Percentiles rank a stretch among this genome's conserved stretches.
Conservation (phyloP, 1,284 basidiomycete species). For the Lentinula novae-zelandiae region DNA sequence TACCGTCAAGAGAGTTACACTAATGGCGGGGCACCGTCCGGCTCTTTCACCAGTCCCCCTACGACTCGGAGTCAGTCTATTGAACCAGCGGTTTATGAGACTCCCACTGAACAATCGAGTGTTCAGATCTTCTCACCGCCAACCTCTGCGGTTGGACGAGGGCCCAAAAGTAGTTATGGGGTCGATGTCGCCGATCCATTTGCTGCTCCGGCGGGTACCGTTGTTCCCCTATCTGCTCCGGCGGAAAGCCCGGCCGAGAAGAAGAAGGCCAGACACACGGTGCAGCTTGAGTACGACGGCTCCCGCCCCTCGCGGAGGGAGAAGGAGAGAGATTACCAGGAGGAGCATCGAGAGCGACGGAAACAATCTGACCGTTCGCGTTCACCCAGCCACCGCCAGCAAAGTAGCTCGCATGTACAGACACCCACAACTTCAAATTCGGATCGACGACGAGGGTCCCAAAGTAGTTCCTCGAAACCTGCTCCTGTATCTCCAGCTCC, state of each 20-base stretch:
- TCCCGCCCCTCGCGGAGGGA: slow-evolving; percentile 1
- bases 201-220: slow-evolving; percentile 28
- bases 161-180: slow-evolving; percentile 15
- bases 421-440: slow-evolving; percentile 5
- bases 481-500: slow-evolving; percentile 31
- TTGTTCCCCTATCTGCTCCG: neutral
- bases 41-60: slow-evolving; percentile 22
- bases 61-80: slow-evolving; percentile 24
- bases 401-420: neutral
- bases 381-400: slow-evolving; percentile 7
- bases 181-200: slow-evolving; percentile 44
- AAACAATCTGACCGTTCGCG: neutral
- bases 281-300: slow-evolving; percentile 84
- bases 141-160: slow-evolving; percentile 20
- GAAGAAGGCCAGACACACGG: slow-evolving; percentile 62
- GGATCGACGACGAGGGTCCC: slow-evolving; percentile 31
- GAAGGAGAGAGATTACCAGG: slow-evolving; percentile 4
- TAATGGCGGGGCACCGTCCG: neutral
- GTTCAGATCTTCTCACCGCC: slow-evolving; percentile 5
- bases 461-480: slow-evolving; percentile 29
- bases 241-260: slow-evolving; percentile 20
- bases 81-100: slow-evolving; percentile 30
- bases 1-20: slow-evolving; percentile 12
- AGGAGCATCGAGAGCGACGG: slow-evolving; percentile 3
- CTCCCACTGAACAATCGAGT: slow-evolving; percentile 28